phyloP scores from a whole-genome alignment of 768 basidiomycete species.

The Sporobolomyces phaffii region DNA sequence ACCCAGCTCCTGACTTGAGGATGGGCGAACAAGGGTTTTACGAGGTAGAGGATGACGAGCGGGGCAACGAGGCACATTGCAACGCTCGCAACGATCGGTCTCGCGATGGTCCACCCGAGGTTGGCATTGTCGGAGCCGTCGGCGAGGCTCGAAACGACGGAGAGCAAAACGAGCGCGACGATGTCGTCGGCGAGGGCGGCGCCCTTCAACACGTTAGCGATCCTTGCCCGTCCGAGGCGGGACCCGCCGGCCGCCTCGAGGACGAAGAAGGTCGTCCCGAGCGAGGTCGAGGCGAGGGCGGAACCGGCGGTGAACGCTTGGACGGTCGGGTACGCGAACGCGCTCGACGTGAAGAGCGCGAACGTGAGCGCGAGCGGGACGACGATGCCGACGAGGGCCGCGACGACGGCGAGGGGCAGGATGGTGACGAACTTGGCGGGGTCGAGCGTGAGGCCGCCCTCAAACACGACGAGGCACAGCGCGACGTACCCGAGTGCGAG shows the following conservation, averaged over 20 bases:
- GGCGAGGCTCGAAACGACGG: conserved; percentile 49
- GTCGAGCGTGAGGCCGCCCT: conserved; percentile 57
- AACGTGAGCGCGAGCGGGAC: conserved; percentile 55
- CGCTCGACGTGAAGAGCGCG: conserved; percentile 43
- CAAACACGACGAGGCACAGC: conserved; percentile 54
- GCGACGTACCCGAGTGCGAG: conserved; percentile 51
- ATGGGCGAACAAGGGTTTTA: conserved; percentile 39
- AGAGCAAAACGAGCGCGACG: conserved; percentile 58
- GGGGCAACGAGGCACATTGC: conserved; percentile 52
- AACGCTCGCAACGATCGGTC: conserved; percentile 57
- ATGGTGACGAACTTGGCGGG: conserved; percentile 52
- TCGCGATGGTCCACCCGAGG: conserved; percentile 50
- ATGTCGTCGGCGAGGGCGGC: conserved; percentile 65
- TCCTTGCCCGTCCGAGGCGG: conserved; percentile 52
- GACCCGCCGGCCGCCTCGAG: conserved; percentile 44
- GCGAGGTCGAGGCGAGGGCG: conserved; percentile 59
- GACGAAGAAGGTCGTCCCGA: conserved; percentile 63
- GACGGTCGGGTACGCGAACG: conserved; percentile 40
- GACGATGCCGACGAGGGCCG: conserved; percentile 45
- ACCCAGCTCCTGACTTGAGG: not conserved
- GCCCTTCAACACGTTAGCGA: conserved; percentile 57
- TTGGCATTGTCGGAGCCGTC: not conserved
- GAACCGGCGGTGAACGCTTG: conserved; percentile 59
- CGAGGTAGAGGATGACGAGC: conserved; percentile 44
- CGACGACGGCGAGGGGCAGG: conserved; percentile 51